Evolutionary conservation across 2,329 filamentous ascomycete genomes (phyloP), one percentile per base, ranked within the genome.

Genomic region (Alternaria rosae): DNA sequence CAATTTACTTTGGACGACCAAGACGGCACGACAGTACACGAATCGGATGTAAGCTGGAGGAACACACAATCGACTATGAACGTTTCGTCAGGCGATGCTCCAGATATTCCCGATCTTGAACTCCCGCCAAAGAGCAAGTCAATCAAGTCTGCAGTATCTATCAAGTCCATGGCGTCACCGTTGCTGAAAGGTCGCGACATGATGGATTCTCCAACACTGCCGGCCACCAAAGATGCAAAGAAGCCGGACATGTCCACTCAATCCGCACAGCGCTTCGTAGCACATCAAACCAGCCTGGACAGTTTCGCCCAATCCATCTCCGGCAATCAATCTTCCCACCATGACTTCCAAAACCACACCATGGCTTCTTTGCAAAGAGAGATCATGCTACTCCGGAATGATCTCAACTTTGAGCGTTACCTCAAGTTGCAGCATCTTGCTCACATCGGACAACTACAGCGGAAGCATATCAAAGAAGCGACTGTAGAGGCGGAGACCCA

Each of bases 401-500:
- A 95, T 70, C 83, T 95, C 44, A 92, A 91, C 67, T 95, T 94
- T 72, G 92, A 95, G 76, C 86, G 91, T 25, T 94, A 93, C 77
- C 85, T 94, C 71, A 94, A 94, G 75, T 88, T 93, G 66, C 92
- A 95, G 72, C 92, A 94, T 76, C 87, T 94, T 67, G 87, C 89
- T 2, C 91, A 94, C 61, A 94, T 95, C 73, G 91, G 91, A 1
- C 91, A 92, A 71, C 80, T 95, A 43, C 89, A 92, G 68, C 85
- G 91, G 13, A 89, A 89, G 64, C 89, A 93, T 61, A 88, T 94
- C 66, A 87, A 87, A 66, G 91, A 94, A 76, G 91, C 91, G 8
- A 91, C 91, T 2, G 90, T 88, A 1, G 92, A 94, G 75, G 92
- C 92, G 1, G 92, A 95, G 74, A 93, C 91, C 2, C 91, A 94